Evolutionary conservation across 306 rosid genomes (phyloP), one percentile per base, ranked within the genome.

Genomic region (Elaeagnus macrophylla): DNA sequence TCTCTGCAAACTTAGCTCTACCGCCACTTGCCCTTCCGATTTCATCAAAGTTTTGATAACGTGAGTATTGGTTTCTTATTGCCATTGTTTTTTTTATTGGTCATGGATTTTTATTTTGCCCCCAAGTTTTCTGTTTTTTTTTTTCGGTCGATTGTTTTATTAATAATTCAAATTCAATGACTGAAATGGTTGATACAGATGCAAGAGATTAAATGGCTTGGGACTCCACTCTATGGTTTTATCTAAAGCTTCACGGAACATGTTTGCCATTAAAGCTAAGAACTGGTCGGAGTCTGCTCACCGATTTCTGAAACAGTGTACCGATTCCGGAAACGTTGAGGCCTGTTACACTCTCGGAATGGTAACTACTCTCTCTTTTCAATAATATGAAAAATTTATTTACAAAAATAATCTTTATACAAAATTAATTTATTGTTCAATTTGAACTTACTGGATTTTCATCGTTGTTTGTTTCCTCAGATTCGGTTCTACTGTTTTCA

Each of bases 321-420:
- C 79, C 53, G 95, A 86, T 11, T 81, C 97, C 47, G 97, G 95
- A n/a, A 90, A 90, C 72, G 66, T 76, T 1, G 95, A 83, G 56
- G 97, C 97, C 5, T 81, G 86, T 66, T 90, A 86, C 58, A 81
- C 91, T 58, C 83, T 90, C 10, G 97, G 97, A 77, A 86, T 90
- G 97, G 97, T 90, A 1, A 70, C n/a, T n/a, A n/a, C n/a, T n/a
- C n/a, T n/a, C n/a, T n/a, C n/a, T n/a, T n/a, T n/a, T n/a, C n/a
- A n/a, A n/a, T n/a, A n/a, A 7, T 19, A 3, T 5, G 36, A 7
- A 0, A 10, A 37, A 9, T n/a, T n/a, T n/a, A 20, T n/a, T 12
- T 16, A 51, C 49, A 12, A n/a, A 13, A 5, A 46, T 39, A 46
- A 65, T 60, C 19, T 1, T n/a, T n/a, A n/a, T n/a, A n/a, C n/a